Evolutionary conservation across 352 stramenopile genomes (phyloP).

Genomic region (Phytopythium chamaehyphon): DNA sequence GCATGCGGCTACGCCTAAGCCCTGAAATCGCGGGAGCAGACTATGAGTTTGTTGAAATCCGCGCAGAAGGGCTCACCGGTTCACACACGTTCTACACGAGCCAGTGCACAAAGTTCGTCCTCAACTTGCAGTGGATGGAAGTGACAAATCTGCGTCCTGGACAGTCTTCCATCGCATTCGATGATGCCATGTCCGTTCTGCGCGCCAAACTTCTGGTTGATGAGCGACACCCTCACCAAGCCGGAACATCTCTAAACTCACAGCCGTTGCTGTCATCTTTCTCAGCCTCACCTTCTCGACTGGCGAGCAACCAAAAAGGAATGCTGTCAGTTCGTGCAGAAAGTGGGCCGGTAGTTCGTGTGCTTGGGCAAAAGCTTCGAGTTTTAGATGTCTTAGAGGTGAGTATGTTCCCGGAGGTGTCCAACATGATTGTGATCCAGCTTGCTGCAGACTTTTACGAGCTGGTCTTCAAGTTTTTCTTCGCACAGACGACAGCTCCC

Average conservation of each 20-base stretch:
- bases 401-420: conserved; percentile 78
- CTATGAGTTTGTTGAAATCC: conserved; percentile 75
- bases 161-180: conserved; percentile 65
- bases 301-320: conserved; percentile 46
- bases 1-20: conserved; percentile 53
- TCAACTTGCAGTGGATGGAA: conserved; percentile 81
- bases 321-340: conserved; percentile 76
- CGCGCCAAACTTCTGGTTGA: conserved; percentile 65
- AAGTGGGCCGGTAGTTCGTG: conserved; percentile 57
- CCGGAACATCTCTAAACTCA: neutral
- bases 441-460: conserved; percentile 80
- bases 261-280: conserved; percentile 3
- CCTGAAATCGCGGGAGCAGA: conserved; percentile 51
- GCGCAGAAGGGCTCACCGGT: conserved; percentile 52
- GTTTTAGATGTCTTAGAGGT: conserved; percentile 76
- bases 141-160: conserved; percentile 79
- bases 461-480: conserved; percentile 84
- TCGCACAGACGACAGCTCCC: conserved; percentile 33
- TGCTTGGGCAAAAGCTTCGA: conserved; percentile 64
- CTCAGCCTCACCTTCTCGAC: neutral
- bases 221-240: conserved; percentile 21
- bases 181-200: conserved; percentile 67
- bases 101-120: conserved; percentile 65
- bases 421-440: conserved; percentile 84
- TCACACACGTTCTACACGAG: conserved; percentile 67